Evolutionary conservation across 805 yeast genomes (phyloP).

Genomic region (Saccharomycopsis microspora): DNA sequence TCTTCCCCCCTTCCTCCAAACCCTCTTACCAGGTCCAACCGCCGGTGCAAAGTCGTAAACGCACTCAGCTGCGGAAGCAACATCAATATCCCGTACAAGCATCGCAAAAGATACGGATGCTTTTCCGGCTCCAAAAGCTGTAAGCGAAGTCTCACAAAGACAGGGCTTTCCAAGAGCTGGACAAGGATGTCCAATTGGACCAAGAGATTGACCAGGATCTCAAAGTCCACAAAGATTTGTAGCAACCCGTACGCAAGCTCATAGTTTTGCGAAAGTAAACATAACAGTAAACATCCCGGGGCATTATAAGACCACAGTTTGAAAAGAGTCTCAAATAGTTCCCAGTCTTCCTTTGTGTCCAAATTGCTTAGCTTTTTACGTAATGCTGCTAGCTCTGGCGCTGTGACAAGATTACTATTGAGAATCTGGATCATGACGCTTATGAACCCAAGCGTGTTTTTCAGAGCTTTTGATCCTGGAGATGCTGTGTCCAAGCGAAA

Average conservation of each 20-base stretch:
- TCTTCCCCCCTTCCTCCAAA: not conserved
- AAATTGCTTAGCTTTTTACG: conserved; percentile 56
- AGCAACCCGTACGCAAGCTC: conserved; percentile 79
- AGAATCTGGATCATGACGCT: conserved; percentile 77
- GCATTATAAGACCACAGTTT: conserved; percentile 89
- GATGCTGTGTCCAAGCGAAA: conserved; percentile 23
- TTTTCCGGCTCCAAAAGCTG: conserved; percentile 83
- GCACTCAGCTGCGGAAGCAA: conserved; percentile 89
- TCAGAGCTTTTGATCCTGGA: conserved; percentile 24
- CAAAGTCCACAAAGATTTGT: conserved; percentile 70
- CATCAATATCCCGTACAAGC: conserved; percentile 89
- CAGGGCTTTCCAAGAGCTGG: conserved; percentile 86
- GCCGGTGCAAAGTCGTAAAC: conserved; percentile 65
- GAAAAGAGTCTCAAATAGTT: conserved; percentile 64
- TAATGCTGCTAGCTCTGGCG: conserved; percentile 65
- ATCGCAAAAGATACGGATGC: conserved; percentile 71
- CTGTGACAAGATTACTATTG: conserved; percentile 75
- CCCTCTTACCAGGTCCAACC: conserved; percentile 47
- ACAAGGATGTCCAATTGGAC: conserved; percentile 85
- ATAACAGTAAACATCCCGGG: conserved; percentile 76
- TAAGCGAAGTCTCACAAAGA: conserved; percentile 73
- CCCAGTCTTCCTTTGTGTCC: conserved; percentile 53
- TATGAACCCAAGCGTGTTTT: conserved; percentile 50
- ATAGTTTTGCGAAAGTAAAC: conserved; percentile 79
- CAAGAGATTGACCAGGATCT: conserved; percentile 64